Percentiles rank a stretch among this genome's conserved stretches.
phyloP scores from a whole-genome alignment of 495 filamentous ascomycete genomes.

The Patellaria atrata region DNA sequence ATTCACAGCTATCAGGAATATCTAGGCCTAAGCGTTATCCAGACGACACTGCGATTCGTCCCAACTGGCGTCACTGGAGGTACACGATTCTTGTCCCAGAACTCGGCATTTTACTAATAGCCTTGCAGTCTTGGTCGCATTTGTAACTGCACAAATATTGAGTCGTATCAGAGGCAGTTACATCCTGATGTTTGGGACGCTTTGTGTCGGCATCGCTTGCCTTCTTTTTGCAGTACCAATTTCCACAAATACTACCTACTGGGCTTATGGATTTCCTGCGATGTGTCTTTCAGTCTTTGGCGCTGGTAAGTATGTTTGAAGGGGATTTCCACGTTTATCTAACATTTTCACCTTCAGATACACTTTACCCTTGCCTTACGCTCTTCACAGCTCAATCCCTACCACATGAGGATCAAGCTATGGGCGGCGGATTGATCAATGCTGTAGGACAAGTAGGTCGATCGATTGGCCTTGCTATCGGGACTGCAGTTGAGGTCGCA shows the following conservation, averaged over 20 bases:
- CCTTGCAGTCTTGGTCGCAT: constrained; percentile 27
- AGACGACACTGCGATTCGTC: constrained; percentile 47
- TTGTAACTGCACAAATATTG: constrained; percentile 41
- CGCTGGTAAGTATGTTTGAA: too few species aligned
- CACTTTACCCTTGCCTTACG: constrained; percentile 41
- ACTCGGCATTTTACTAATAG: neutral
- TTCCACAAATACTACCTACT: constrained; percentile 38
- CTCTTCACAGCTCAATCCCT: constrained; percentile 44
- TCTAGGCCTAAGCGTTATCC: constrained; percentile 35
- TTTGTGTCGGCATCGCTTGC: constrained; percentile 33
- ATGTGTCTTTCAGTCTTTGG: constrained; percentile 45
- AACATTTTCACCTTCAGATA: too few species aligned
- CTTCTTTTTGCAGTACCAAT: constrained; percentile 46
- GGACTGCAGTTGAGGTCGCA: constrained; percentile 40
- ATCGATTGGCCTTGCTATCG: constrained; percentile 42
- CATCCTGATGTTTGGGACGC: constrained; percentile 39
- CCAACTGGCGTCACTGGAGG: constrained; percentile 40
- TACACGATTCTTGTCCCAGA: neutral
- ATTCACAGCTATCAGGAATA: constrained; percentile 39
- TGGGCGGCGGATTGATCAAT: constrained; percentile 47
- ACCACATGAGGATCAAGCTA: constrained; percentile 43
- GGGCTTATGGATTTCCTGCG: constrained; percentile 43
- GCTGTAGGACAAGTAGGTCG: constrained; percentile 43
- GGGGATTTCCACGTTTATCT: too few species aligned
- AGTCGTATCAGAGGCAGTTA: constrained; percentile 36